Evolutionary conservation across 2,329 filamentous ascomycete genomes (phyloP).

Genomic region (Ascochyta viciae-villosae): DNA sequence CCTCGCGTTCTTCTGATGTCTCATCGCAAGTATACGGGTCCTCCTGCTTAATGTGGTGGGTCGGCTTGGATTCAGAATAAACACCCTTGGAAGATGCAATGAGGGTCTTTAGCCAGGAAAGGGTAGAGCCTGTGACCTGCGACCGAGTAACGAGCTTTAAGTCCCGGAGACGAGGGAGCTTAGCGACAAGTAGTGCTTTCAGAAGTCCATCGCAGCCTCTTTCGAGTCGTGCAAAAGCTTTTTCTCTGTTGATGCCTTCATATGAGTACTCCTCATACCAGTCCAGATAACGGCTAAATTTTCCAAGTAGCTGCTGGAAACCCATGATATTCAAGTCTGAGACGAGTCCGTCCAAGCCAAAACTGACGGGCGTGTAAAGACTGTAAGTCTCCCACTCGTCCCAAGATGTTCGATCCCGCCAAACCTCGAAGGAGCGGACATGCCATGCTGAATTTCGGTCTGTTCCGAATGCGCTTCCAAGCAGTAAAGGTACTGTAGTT

Average conservation of each 20-base stretch:
- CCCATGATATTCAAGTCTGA: background rate
- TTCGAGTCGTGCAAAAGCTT: background rate
- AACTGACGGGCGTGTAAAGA: background rate
- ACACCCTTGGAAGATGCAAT: background rate
- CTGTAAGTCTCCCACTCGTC: background rate
- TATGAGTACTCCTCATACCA: background rate
- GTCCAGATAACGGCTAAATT: background rate
- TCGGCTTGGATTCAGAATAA: background rate
- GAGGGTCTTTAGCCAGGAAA: background rate
- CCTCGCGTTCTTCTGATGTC: background rate
- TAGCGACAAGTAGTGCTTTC: conserved; percentile 12
- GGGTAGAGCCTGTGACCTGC: background rate
- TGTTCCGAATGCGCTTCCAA: background rate
- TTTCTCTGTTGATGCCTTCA: background rate
- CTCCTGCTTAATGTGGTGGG: no score
- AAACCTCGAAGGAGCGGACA: conserved; percentile 6
- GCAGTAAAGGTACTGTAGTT: background rate
- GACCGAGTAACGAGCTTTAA: conserved; percentile 1
- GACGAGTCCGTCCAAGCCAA: background rate
- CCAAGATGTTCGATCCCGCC: conserved; percentile 6
- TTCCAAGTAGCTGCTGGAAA: background rate
- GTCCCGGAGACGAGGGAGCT: background rate
- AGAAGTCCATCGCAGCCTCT: conserved; percentile 5
- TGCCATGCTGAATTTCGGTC: background rate
- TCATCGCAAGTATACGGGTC: background rate